Evolutionary conservation across 495 filamentous ascomycete species (phyloP).

Genomic region (Aspergillus coremiiformis): DNA sequence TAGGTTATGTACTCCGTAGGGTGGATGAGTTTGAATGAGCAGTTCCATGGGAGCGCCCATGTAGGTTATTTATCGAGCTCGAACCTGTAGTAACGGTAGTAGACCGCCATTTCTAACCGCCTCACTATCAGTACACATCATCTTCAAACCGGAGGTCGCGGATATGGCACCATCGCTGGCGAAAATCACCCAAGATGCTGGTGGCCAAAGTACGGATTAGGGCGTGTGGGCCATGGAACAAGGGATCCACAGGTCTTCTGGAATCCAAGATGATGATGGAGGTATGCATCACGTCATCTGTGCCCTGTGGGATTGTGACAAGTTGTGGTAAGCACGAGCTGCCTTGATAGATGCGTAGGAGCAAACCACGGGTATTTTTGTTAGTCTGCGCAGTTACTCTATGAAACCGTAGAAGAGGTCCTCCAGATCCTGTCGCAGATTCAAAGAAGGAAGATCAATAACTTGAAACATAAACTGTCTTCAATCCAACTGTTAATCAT

Average conservation of each 20-base stretch:
- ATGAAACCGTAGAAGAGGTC: too few relatives aligned
- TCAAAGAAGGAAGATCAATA: background rate
- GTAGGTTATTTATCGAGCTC: background rate
- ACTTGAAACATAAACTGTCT: background rate
- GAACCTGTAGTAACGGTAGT: background rate
- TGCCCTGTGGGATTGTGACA: too few relatives aligned
- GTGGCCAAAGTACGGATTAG: background rate
- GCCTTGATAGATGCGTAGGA: too few relatives aligned
- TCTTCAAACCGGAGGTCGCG: slow-evolving; percentile 8
- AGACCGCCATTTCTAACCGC: background rate
- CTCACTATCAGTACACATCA: background rate
- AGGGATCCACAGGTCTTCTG: background rate
- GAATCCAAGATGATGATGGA: background rate
- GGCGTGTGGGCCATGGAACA: background rate
- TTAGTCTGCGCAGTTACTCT: background rate
- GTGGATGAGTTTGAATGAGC: background rate
- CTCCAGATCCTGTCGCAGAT: background rate
- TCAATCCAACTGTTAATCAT: background rate
- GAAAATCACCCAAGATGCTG: slow-evolving; percentile 22
- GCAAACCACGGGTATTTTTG: too few relatives aligned
- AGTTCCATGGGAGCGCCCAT: background rate
- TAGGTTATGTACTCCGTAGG: background rate
- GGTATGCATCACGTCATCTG: background rate
- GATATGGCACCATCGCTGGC: slow-evolving; percentile 29
- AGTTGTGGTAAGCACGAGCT: background rate